Base-by-base conservation (phyloP, 2,329 filamentous ascomycete species). In the Pseudocercospora pini-densiflorae region DNA sequence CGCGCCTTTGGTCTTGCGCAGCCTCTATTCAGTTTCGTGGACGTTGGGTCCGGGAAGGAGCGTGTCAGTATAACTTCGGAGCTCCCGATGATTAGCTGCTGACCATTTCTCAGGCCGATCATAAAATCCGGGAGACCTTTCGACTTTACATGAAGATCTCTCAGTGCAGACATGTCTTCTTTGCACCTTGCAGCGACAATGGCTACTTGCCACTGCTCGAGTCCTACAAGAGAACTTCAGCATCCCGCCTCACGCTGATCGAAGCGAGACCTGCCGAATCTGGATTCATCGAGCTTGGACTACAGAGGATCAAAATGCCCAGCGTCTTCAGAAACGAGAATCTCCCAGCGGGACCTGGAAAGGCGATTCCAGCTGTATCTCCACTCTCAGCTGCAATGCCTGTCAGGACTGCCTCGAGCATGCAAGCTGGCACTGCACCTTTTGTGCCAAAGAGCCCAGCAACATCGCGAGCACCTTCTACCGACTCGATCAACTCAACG, bases 41-140 rank as follows among this genome's bases (percentile, higher is more conserved):
- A 84, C 69, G 81, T 83, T 33, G 82, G 82, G 21, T 75, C 75
- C 62, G 81, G 81, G 29, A 83, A 83, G 63, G 82, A 83, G 68
- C 75, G 72, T 31, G 51, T 55, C n/a, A n/a, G n/a, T n/a, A n/a
- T n/a, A n/a, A n/a, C n/a, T n/a, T n/a, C n/a, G n/a, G n/a, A n/a
- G n/a, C n/a, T n/a, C n/a, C n/a, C n/a, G n/a, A n/a, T n/a, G n/a
- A n/a, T n/a, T n/a, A n/a, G n/a, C n/a, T 9, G n/a, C 21, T 51
- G n/a, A 68, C 31, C 58, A 79, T 55, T 29, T 10, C 8, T 16
- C 51, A 55, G 51, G 81, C 81, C 51, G 82, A 83, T 67, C 79
- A 83, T 72, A 83, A 82, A 67, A 78, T 83, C 23, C 65, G 70
- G 76, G 81, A 83, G 76, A 82, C 80, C 70, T 77, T 84, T 59